Evolutionary conservation across 495 filamentous ascomycete genomes (phyloP), one percentile per base, ranked within the genome.

Genomic region (Thozetella sp.): DNA sequence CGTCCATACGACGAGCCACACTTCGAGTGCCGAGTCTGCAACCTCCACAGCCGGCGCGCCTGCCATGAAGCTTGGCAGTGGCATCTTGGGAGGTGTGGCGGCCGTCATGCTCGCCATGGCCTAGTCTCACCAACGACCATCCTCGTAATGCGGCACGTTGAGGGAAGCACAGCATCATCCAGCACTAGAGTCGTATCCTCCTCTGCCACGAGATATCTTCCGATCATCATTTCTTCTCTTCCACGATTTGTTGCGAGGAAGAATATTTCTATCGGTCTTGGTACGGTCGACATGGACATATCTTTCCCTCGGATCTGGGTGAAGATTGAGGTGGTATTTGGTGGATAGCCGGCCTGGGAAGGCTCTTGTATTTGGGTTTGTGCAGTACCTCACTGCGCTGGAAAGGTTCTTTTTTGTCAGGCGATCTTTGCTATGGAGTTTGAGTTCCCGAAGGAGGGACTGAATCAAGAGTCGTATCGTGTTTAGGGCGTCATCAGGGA

Each of bases 41-140:
- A 48, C 9, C 43, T 48, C 43, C n/a, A 48, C 43, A 3, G 34
- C 20, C 6, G 45, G 17, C 2, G 46, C 9, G 3, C 50, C 25
- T 17, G 45, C 50, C 25, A 12, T 58, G 30, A 56, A 51, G 51
- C 19, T 54, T 12, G 24, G 57, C 57, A 25, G 57, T 20, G 50
- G 48, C 3, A 3, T 59, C 3, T 50, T 59, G 2, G 57, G 50
- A 15, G 57, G 26, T 22, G 27, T 59, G 27, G 57, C 57, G 10
- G 57, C 51, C 0, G 26, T 54, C 12, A 53, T 59, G 26, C 24
- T 40, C 25, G 54, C 30, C 25, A 24, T 56, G 27, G 54, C 26
- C 22, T 59, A 59, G 27, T 13, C n/a, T 13, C n/a, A n/a, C n/a
- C n/a, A n/a, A n/a, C n/a, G n/a, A n/a, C n/a, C n/a, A n/a, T n/a